Percentiles rank a stretch among this genome's conserved stretches.
These are phyloP conservation scores for Venturia carpophila DNA, from an alignment of 2,329 filamentous ascomycete genomes.

Conservation along the genomic window DNA sequence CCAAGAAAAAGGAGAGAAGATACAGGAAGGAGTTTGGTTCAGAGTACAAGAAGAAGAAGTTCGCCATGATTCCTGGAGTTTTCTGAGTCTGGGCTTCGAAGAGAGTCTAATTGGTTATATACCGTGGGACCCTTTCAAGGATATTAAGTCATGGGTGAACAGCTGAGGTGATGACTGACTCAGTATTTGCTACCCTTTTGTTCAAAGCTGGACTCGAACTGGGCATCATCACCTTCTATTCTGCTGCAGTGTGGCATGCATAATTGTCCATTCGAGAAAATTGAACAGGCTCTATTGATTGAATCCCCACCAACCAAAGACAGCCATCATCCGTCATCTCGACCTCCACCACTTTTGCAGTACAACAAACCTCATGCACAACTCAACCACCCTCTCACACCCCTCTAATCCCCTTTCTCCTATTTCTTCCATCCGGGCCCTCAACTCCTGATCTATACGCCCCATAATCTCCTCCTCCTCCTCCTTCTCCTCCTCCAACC, in stretches of 20 bases:
- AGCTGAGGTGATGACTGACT: not conserved
- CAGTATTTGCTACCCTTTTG: too few relatives aligned
- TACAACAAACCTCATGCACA: not conserved
- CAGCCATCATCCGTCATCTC: too few relatives aligned
- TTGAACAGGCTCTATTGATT: too few relatives aligned
- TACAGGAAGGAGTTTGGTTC: constrained; percentile 88
- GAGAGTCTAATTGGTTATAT: not conserved
- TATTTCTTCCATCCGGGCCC: not conserved
- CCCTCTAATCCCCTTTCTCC: not conserved
- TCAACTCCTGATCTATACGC: not conserved
- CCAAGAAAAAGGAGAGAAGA: constrained; percentile 80
- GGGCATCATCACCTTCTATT: too few relatives aligned
- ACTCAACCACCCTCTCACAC: not conserved
- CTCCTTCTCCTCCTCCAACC: not conserved
- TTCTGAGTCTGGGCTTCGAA: not conserved
- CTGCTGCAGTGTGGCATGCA: too few relatives aligned
- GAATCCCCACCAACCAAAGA: too few relatives aligned
- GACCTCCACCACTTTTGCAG: not conserved
- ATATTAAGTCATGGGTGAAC: not conserved
- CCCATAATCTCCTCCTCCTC: constrained; percentile 2
- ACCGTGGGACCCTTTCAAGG: not conserved
- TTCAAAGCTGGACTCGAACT: too few relatives aligned
- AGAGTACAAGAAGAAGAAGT: constrained; percentile 93
- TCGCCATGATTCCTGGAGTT: constrained; percentile 70
- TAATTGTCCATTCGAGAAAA: too few relatives aligned